Base-by-base conservation (phyloP, 108 stramenopile genomes). In the Nitzschia putrida region DNA sequence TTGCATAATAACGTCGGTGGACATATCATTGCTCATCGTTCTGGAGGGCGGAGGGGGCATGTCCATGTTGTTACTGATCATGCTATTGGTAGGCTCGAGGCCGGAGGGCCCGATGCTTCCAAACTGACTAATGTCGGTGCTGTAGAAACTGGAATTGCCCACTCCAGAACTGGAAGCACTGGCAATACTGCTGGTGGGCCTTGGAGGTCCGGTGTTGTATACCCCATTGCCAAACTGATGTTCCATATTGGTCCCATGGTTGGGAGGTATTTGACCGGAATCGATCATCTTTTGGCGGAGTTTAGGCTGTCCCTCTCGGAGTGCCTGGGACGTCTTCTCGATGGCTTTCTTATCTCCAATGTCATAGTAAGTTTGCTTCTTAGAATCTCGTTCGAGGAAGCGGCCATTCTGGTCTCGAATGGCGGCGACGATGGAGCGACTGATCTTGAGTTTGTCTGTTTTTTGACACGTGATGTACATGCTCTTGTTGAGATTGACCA, bases 291-390 rank as follows among this genome's bases (percentile, higher is more conserved):
- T 85, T 60, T 80, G 82, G 45, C 88, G 61, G 21, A 89, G 71
- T 55, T 89, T 86, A 42, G 91, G 91, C 38, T 87, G 87, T n/a
- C 85, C 87, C 61, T 91, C 90, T 24, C 90, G 63, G n/a, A 91
- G 72, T n/a, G 87, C 87, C 61, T 91, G 90, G 8, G 85, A 83
- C 14, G 90, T 88, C 63, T 91, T 91, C 75, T 85, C 86, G 10
- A 84, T 65, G 14, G 90, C 90, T 60, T 88, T 88, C 53, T 86
- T 91, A 56, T 83, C 84, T 10, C 83, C 90, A 40, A 88, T 86
- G 57, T 91, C 90, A 49, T 81, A 82, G 81, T 84, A 85, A 5
- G 64, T 64, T 8, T 40, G 69, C 42, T 72, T 70, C 23, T 69
- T 78, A 7, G 60, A 39, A 20, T 90, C 80, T 55, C 86, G 85